Evolutionary conservation across 768 basidiomycete genomes (phyloP).

Genomic region (Melanogaster broomeanus): DNA sequence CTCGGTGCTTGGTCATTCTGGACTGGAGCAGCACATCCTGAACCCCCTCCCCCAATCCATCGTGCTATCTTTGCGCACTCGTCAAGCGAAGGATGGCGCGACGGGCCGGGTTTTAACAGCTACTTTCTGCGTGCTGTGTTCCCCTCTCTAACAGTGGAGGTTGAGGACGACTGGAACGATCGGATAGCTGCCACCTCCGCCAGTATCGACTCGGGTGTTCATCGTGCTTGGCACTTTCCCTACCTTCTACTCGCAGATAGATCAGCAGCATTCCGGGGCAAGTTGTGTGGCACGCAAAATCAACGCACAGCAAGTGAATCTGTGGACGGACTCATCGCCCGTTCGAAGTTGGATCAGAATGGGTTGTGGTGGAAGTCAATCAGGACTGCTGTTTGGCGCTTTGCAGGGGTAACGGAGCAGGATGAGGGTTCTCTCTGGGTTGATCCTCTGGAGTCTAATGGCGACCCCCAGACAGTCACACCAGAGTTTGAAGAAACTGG

Average conservation of each 20-base stretch:
- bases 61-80: slow-evolving; percentile 74
- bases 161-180: slow-evolving; percentile 71
- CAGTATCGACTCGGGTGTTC: slow-evolving; percentile 18
- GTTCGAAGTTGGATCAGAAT: slow-evolving; percentile 31
- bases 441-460: slow-evolving; percentile 2
- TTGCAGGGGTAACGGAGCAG: slow-evolving; percentile 51
- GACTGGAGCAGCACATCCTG: slow-evolving; percentile 48
- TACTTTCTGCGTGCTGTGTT: slow-evolving; percentile 76
- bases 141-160: slow-evolving; percentile 70
- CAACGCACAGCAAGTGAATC: slow-evolving; percentile 77
- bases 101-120: slow-evolving; percentile 72
- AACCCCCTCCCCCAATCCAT: slow-evolving; percentile 55
- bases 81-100: slow-evolving; percentile 66
- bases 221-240: slow-evolving; percentile 71
- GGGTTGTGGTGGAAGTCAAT: slow-evolving; percentile 84
- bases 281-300: slow-evolving; percentile 59
- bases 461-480: not conserved
- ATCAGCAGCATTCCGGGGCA: slow-evolving; percentile 72
- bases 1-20: slow-evolving; percentile 78
- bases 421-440: slow-evolving; percentile 33
- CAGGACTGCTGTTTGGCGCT: slow-evolving; percentile 62
- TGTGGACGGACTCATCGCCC: slow-evolving; percentile 48
- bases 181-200: slow-evolving; percentile 39
- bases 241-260: slow-evolving; percentile 71
- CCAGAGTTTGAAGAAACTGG: slow-evolving; percentile 41